Conservation (phyloP, 257 asterid genomes). For the Jacaranda copaia region DNA sequence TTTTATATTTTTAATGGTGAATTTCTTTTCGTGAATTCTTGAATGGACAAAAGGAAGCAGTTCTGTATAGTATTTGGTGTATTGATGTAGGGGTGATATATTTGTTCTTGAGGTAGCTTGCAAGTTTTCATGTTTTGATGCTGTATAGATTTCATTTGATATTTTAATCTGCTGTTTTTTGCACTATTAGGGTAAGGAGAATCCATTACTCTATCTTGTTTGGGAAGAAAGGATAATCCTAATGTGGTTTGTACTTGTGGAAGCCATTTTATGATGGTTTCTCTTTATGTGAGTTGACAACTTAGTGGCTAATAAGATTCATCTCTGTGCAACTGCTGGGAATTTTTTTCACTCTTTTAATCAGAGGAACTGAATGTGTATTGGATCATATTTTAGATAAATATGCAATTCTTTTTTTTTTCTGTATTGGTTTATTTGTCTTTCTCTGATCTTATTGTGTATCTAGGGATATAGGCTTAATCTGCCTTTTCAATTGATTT, state of each 20-base stretch:
- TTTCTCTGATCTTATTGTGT: neutral
- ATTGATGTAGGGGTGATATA: neutral
- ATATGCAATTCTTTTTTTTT: neutral
- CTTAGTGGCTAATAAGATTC: neutral
- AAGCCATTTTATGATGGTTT: neutral
- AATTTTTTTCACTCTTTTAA: neutral
- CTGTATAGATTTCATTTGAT: neutral
- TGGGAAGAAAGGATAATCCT: neutral
- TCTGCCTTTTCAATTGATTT: neutral
- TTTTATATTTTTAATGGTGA: too few relatives aligned
- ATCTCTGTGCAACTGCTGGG: neutral
- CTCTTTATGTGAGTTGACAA: neutral
- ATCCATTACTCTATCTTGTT: neutral
- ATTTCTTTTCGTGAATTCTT: too few relatives aligned
- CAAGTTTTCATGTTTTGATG: neutral
- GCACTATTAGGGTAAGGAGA: neutral
- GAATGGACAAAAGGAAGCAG: too few relatives aligned
- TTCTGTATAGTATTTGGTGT: neutral
- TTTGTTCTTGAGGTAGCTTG: neutral
- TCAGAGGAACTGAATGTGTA: neutral
- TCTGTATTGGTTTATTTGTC: neutral
- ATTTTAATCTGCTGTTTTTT: too few relatives aligned
- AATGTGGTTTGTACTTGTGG: neutral
- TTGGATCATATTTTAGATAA: too few relatives aligned
- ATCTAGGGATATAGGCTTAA: neutral